Conservation (phyloP, 345 rosid genomes). For the Psidium friedrichsthalianum region DNA sequence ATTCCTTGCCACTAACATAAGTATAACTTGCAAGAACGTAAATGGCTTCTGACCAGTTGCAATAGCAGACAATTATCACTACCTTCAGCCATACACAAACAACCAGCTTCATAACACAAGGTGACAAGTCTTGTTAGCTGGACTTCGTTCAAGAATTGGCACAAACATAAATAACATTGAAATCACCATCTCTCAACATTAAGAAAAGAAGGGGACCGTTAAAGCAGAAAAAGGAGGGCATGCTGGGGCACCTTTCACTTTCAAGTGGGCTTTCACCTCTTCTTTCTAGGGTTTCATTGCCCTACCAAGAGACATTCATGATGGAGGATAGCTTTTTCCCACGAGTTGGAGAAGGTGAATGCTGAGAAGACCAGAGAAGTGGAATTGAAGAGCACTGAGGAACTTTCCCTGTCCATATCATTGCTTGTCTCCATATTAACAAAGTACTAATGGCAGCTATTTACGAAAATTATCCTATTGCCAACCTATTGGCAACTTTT, state of each 20-base stretch:
- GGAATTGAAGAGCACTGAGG: not conserved
- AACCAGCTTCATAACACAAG: not conserved
- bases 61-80: not conserved
- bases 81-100: not conserved
- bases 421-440: not conserved
- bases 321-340: not conserved
- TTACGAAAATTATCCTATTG: not conserved
- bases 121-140: not conserved
- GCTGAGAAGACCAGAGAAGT: not conserved
- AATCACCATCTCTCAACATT: not conserved
- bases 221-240: not conserved
- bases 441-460: not conserved
- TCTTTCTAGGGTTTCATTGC: not conserved
- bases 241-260: not conserved
- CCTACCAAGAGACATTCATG: not conserved
- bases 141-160: not conserved
- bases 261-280: not conserved
- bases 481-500: not conserved
- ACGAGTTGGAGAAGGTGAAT: not conserved
- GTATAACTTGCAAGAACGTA: not conserved
- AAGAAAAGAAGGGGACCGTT: not conserved
- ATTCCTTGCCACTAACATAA: not conserved
- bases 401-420: not conserved
- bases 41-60: not conserved
- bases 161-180: not conserved